Conservation (phyloP, 2,329 filamentous ascomycete species). For the Pezicula carpinea region DNA sequence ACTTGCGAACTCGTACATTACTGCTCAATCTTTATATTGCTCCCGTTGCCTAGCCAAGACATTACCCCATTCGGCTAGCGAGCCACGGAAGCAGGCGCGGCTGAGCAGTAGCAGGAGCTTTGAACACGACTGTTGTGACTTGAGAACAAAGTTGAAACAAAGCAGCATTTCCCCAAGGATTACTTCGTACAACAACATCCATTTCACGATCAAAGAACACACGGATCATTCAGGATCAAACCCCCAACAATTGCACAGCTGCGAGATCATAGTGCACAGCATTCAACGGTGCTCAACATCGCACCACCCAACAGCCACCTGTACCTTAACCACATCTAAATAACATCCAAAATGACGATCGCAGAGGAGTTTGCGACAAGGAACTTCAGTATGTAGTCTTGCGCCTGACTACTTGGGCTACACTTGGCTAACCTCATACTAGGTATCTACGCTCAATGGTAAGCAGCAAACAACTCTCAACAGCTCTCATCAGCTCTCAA, state of each 20-base stretch:
- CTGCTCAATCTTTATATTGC: neutral
- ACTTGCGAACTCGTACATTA: neutral
- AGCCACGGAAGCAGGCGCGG: no score
- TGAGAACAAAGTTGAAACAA: neutral
- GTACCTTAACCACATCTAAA: conserved; percentile 6
- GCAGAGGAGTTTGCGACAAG: conserved; percentile 68
- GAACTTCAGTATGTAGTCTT: conserved; percentile 63
- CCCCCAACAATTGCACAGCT: neutral
- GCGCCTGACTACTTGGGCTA: neutral
- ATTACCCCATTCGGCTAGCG: conserved; percentile 1
- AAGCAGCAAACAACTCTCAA: conserved; percentile 31
- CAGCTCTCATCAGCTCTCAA: neutral
- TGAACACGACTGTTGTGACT: neutral
- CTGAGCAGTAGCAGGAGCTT: neutral
- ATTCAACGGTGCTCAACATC: neutral
- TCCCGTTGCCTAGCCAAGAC: conserved; percentile 5
- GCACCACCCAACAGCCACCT: neutral
- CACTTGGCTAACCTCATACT: conserved; percentile 18
- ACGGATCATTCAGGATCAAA: neutral
- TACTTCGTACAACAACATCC: neutral
- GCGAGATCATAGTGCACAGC: neutral
- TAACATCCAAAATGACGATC: conserved; percentile 56
- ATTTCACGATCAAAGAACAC: neutral
- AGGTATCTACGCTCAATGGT: conserved; percentile 78
- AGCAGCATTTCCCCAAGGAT: neutral